Conservation (phyloP, 495 filamentous ascomycete species). For the Astrothelium macrocarpum region DNA sequence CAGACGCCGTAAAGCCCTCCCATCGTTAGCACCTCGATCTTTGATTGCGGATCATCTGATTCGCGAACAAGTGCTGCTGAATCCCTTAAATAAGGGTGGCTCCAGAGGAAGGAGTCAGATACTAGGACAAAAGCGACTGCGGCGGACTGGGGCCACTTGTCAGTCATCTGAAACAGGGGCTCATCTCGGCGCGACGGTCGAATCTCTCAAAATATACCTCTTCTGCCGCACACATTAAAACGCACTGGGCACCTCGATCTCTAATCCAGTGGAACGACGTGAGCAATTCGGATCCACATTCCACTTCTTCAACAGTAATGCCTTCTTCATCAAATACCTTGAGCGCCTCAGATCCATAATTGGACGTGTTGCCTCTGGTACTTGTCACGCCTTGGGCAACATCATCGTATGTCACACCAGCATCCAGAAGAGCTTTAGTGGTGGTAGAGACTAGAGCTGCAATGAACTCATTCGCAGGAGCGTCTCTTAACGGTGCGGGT, state of each 20-base stretch:
- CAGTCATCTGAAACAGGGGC: neutral
- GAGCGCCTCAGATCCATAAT: constrained; percentile 1
- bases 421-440: constrained; percentile 16
- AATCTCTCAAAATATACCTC: neutral
- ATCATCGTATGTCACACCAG: constrained; percentile 13
- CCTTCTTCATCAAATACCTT: constrained; percentile 6
- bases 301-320: constrained; percentile 7
- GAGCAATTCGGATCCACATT: constrained; percentile 10
- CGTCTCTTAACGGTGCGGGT: neutral
- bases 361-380: neutral
- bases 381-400: constrained; percentile 5
- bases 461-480: neutral
- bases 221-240: constrained; percentile 11
- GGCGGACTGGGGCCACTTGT: neutral
- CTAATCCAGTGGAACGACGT: constrained; percentile 4
- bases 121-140: constrained; percentile 11
- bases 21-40: neutral
- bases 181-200: neutral
- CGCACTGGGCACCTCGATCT: constrained; percentile 7
- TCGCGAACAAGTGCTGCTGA: constrained; percentile 6
- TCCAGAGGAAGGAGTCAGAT: constrained; percentile 10
- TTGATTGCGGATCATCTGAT: neutral
- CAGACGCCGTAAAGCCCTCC: neutral
- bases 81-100: constrained; percentile 14
- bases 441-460: constrained; percentile 8